Percentiles rank a stretch among this genome's conserved stretches.
These are phyloP conservation scores for Skeletonema menzelii DNA, from an alignment of 108 stramenopile species.

Conservation along the genomic window DNA sequence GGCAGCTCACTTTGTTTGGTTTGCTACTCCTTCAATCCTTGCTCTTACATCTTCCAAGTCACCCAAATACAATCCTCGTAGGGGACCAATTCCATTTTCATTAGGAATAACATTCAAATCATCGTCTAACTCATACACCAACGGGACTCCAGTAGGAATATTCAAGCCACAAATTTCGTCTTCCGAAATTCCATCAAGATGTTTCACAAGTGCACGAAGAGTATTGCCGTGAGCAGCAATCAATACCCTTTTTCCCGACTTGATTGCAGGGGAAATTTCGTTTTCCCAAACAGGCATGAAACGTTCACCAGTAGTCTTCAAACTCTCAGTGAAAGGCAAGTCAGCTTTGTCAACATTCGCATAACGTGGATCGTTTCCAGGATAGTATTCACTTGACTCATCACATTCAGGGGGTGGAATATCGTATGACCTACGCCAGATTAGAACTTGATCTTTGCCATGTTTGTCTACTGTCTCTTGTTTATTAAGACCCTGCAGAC, in stretches of 20 bases:
- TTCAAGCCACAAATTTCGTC: conserved; percentile 95
- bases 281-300: conserved; percentile 94
- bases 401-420: conserved; percentile 93
- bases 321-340: conserved; percentile 84
- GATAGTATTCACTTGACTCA: conserved; percentile 71
- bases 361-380: conserved; percentile 91
- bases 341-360: conserved; percentile 61
- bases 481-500: conserved; percentile 95
- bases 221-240: conserved; percentile 99
- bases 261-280: conserved; percentile 87
- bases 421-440: conserved; percentile 96
- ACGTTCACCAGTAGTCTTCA: conserved; percentile 91
- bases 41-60: conserved; percentile 82
- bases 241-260: conserved; percentile 90
- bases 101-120: conserved; percentile 90
- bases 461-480: conserved; percentile 96
- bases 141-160: conserved; percentile 97
- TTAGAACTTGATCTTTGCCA: conserved; percentile 94
- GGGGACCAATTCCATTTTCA: conserved; percentile 84
- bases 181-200: conserved; percentile 94
- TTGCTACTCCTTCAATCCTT: conserved; percentile 90
- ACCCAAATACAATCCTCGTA: conserved; percentile 89
- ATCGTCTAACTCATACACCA: conserved; percentile 94
- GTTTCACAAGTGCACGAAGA: conserved; percentile 97
- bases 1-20: conserved; percentile 85